Evolutionary conservation across 2,329 filamentous ascomycete genomes (phyloP), one percentile per base, ranked within the genome.

Genomic region (Ceratocystis huliohia): DNA sequence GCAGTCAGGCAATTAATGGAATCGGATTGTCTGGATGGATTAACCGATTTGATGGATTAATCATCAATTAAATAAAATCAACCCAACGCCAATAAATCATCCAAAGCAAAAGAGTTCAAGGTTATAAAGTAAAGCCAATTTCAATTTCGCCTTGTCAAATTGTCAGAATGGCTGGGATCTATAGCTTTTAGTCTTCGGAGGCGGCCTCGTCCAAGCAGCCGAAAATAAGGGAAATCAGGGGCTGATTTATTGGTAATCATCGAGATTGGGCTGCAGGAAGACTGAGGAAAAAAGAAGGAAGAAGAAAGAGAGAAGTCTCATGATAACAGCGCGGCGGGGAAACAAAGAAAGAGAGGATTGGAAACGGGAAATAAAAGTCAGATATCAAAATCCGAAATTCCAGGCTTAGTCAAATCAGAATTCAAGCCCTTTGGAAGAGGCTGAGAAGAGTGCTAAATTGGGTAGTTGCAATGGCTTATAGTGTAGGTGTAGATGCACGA

Each of bases 151-250:
- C 56, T 30, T 59, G 56, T 59, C 56, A 37, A 53, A 53, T 20
- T n/a, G n/a, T 5, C 48, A 25, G 13, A 41, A 41, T 41, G 37
- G 37, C 37, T 41, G 37, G 37, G 37, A 28, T 57, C 22, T 15
- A 10, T 33, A 59, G 56, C 28, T 59, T 22, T 10, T 8, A 30
- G 15, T 28, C 30, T 64, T 64, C 62, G 48, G 22, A 28, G 30
- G 45, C 45, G 30, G 62, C 62, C 17, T 50, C 28, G 62, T 64
- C 33, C n/a, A 68, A 61, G 61, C 64, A 66, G 41, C 64, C 67
- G 61, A 68, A 53, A 68, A 41, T 13, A 15, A 15, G 37, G 37
- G 37, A 66, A 8, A n/a, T 61, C 61, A 64, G 61, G 59, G 50
- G 59, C 64, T n/a, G 28, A 8, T 53, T 44, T 44, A 63, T 64